Evolutionary conservation across 2,329 filamentous ascomycete genomes (phyloP).

Genomic region (Neopestalotiopsis rosae): DNA sequence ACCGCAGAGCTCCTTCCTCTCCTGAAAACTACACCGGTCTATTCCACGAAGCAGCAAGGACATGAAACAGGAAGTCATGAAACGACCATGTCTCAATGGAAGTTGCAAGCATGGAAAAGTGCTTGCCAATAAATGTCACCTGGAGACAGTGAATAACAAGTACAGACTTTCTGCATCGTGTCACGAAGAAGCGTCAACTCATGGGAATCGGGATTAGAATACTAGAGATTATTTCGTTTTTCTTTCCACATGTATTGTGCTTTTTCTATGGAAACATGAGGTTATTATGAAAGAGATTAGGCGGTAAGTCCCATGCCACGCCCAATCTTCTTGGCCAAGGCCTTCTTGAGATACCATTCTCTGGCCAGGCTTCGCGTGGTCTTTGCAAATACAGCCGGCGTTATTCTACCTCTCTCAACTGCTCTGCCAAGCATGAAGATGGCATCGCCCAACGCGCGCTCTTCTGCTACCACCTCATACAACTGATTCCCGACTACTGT

Average conservation of each 20-base stretch:
- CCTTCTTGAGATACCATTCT: slow-evolving; percentile 86
- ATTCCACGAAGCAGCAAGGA: not conserved
- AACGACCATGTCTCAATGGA: not conserved
- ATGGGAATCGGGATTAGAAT: too few species aligned
- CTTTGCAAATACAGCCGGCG: slow-evolving; percentile 77
- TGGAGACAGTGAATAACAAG: not conserved
- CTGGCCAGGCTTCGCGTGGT: slow-evolving; percentile 75
- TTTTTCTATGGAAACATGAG: too few species aligned
- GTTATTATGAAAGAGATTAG: not conserved
- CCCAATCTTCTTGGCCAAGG: slow-evolving; percentile 77
- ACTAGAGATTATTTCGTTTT: too few species aligned
- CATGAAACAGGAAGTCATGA: not conserved
- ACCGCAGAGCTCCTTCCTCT: not conserved
- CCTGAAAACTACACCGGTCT: not conserved
- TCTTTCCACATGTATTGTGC: too few species aligned
- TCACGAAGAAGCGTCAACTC: too few species aligned
- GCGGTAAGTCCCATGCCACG: slow-evolving; percentile 71
- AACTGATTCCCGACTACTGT: slow-evolving; percentile 93
- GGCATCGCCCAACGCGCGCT: slow-evolving; percentile 83
- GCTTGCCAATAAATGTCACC: not conserved
- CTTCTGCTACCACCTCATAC: slow-evolving; percentile 87
- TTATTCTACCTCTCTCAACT: slow-evolving; percentile 74
- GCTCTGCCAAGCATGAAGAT: slow-evolving; percentile 82
- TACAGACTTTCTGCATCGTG: not conserved
- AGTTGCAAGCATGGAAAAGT: not conserved